Base-by-base conservation (phyloP, 2,329 filamentous ascomycete genomes). In the Alternaria incomplexa region DNA sequence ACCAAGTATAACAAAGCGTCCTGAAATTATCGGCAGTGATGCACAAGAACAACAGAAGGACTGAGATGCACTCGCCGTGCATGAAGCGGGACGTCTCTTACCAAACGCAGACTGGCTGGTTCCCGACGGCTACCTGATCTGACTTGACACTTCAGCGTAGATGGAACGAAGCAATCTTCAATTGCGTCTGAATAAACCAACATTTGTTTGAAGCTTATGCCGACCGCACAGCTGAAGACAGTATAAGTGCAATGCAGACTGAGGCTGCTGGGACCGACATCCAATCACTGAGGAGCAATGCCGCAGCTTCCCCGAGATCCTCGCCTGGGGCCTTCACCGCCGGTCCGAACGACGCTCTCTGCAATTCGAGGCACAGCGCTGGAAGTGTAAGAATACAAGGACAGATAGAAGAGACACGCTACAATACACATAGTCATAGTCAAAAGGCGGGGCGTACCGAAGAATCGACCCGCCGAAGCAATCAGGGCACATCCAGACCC, bases 301-400 rank as follows among this genome's bases (percentile, higher is more conserved):
- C 71, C 71, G 70, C 71, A 67, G 64, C 70, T 72, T 68, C 61
- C 62, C 71, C 71, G 71, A 71, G 46, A 55, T 53, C 62, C 58
- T 58, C 53, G 62, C 60, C 50, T 36, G 25, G 25, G 26, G 53
- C 46, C 44, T 55, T 46, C 61, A 45, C 40, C 61, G 45, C 51
- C n/a, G 53, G 61, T 36, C 32, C 55, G 36, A 43, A 25, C n/a
- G 23, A 23, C 11, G n/a, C 28, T 3, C 4, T 26, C 10, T 20
- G 8, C n/a, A 28, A 20, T 9, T 28, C 28, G 2, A 46, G 1
- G 9, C 9, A 12, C 15, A n/a, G 15, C 22, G 25, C 30, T 13
- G 15, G 25, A 40, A 3, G 20, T 20, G 20, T 20, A 20, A 20
- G 20, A 20, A 20, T 20, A 20, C 20, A 20, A 20, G 20, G 20